phyloP scores from a whole-genome alignment of 208 protist species.

The Endotrypanum monterogeii region DNA sequence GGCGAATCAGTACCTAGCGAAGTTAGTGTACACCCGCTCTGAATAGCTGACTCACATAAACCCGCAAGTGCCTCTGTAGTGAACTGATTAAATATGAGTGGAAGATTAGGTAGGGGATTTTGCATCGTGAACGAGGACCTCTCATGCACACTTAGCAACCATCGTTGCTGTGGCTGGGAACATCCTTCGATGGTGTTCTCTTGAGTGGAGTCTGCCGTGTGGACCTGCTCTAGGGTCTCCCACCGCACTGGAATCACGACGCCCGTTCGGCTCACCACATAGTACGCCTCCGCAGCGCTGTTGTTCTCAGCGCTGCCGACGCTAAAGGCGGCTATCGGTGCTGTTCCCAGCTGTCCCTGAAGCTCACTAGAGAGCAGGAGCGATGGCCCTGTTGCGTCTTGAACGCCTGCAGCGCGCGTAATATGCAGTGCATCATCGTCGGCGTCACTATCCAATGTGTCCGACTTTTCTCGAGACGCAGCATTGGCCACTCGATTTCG shows the following conservation, averaged over 20 bases:
- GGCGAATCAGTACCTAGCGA: not conserved
- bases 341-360: conserved; percentile 4
- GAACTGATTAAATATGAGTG: conserved; percentile 40
- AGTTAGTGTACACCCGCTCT: conserved; percentile 3
- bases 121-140: not conserved
- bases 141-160: not conserved
- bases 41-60: conserved; percentile 23
- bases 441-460: not conserved
- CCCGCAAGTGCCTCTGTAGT: conserved; percentile 14
- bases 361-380: conserved; percentile 3
- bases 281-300: not conserved
- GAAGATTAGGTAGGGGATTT: conserved; percentile 17
- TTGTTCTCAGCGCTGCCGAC: not conserved
- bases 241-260: conserved; percentile 11
- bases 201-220: not conserved
- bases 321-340: conserved; percentile 7
- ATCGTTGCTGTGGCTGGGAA: not conserved
- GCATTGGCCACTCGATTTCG: not conserved
- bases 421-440: not conserved
- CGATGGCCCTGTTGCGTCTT: not conserved
- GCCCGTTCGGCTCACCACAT: conserved; percentile 15
- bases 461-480: not conserved
- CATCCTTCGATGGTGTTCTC: not conserved
- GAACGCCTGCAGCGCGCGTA: not conserved
- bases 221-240: conserved; percentile 1